Base-by-base conservation (phyloP, 352 stramenopile genomes). In the Phytopythium mirpurense region DNA sequence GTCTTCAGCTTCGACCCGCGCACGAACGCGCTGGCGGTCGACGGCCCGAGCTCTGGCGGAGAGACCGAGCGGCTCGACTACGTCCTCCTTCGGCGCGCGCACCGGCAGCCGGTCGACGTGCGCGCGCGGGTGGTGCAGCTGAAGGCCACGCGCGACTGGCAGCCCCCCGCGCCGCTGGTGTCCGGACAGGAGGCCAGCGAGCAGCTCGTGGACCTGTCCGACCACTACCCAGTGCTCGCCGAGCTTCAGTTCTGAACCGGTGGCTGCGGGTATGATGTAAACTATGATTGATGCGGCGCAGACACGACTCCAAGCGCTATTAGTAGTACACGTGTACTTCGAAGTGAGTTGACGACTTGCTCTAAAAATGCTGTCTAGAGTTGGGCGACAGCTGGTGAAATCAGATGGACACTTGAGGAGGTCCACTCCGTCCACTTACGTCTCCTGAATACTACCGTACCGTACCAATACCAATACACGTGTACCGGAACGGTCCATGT, bases 41-140 rank as follows among this genome's bases (percentile, higher is more conserved):
- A 61, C 31, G 78, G 78, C 0, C 74, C 73, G 11, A 89, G 78
- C 53, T 86, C 74, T 4, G 71, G 73, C 27, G 78, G 78, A 6
- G 59, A 70, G 14, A 76, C 64, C 0, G 78, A 89, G 53, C 72
- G 71, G 16, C 57, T 89, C 21, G 78, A 89, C 54, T 89, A 89
- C 61, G 62, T 89, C 42, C 64, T 89, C 48, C 35, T 74, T 8
- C 58, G 62, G 2, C 62, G 56, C 10, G 54, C 54, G 9, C 66
- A 83, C 41, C 72, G 78, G 5, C 52, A 67, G 35, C 70, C 75
- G 5, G 3, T 62, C 11, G 24, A 46, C 15, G 41, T 58, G 1
- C 68, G 44, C 18, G 60, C 60, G 3, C 59, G 81, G 46, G 63
- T 89, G 16, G 63, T 89, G 41, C 70, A 60, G 19, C 63, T 89